These are phyloP conservation scores for Aegilops longissima DNA, from an alignment of 176 grass and related monocot genomes.

Conservation along the genomic window DNA sequence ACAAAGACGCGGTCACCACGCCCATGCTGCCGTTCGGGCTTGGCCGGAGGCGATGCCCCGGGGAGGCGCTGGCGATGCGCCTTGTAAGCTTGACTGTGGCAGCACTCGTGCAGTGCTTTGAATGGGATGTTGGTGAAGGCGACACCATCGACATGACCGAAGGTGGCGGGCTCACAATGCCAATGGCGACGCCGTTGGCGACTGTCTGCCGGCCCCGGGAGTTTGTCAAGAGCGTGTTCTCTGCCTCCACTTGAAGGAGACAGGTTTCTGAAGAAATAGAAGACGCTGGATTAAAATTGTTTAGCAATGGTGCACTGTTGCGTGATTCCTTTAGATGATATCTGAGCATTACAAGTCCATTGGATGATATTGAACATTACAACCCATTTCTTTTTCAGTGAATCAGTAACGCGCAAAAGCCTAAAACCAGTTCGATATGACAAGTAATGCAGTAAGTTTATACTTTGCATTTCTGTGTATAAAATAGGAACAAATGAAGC, in stretches of 20 bases:
- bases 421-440: neutral
- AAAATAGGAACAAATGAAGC: too few species aligned
- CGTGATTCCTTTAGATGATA: neutral
- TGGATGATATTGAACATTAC: too few species aligned
- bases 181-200: conserved; percentile 23
- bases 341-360: too few species aligned
- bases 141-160: conserved; percentile 49
- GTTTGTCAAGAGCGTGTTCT: conserved; percentile 11
- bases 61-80: conserved; percentile 49
- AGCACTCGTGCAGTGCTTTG: conserved; percentile 65
- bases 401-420: neutral
- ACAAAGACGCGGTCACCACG: neutral
- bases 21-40: conserved; percentile 65
- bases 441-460: too few species aligned
- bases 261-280: neutral
- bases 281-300: neutral
- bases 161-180: conserved; percentile 32
- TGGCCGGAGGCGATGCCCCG: conserved; percentile 56
- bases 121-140: conserved; percentile 30
- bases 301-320: neutral
- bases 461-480: too few species aligned
- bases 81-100: conserved; percentile 43
- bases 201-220: conserved; percentile 9
- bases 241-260: neutral
- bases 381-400: neutral